Percentiles rank a stretch among this genome's conserved stretches.
phyloP scores from a whole-genome alignment of 2,329 filamentous ascomycete species.

The Berkeleyomyces basicola region DNA sequence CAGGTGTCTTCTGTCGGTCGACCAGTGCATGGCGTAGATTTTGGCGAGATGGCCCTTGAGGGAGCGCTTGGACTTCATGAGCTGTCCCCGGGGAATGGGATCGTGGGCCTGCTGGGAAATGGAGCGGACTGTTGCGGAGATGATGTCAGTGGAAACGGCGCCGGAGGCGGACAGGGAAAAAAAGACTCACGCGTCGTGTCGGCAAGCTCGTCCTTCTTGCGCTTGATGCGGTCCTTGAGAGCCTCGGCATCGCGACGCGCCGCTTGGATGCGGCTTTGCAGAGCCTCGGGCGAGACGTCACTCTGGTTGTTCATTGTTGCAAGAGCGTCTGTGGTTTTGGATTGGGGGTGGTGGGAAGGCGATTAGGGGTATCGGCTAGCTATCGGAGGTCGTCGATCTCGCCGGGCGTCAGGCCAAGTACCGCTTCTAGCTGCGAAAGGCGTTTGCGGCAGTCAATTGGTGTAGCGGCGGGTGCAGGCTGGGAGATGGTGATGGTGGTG shows the following conservation, averaged over 20 bases:
- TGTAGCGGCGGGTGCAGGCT: no score
- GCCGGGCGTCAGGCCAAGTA: neutral
- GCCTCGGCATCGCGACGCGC: constrained; percentile 95
- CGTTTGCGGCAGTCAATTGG: neutral
- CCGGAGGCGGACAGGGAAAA: neutral
- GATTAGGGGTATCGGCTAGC: neutral
- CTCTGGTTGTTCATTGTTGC: constrained; percentile 38
- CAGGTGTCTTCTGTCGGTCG: constrained; percentile 88
- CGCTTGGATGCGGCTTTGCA: constrained; percentile 85
- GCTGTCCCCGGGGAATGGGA: constrained; percentile 69
- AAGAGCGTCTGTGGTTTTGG: neutral
- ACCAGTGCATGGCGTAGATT: constrained; percentile 99
- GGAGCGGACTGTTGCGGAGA: constrained; percentile 58
- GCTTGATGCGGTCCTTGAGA: constrained; percentile 96
- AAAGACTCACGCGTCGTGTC: constrained; percentile 83
- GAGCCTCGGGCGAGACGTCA: constrained; percentile 55
- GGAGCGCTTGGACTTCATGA: constrained; percentile 95
- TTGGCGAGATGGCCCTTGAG: constrained; percentile 97
- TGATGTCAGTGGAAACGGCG: neutral
- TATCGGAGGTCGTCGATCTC: neutral
- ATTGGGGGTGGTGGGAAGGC: neutral
- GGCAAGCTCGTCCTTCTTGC: constrained; percentile 98
- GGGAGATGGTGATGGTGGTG: neutral
- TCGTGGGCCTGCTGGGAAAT: constrained; percentile 89
- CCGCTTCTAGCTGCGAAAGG: neutral